Percentiles rank a stretch among this genome's conserved stretches.
Evolutionary conservation across 2,329 filamentous ascomycete genomes (phyloP).

Genomic region (Trematosphaeria pertusa): DNA sequence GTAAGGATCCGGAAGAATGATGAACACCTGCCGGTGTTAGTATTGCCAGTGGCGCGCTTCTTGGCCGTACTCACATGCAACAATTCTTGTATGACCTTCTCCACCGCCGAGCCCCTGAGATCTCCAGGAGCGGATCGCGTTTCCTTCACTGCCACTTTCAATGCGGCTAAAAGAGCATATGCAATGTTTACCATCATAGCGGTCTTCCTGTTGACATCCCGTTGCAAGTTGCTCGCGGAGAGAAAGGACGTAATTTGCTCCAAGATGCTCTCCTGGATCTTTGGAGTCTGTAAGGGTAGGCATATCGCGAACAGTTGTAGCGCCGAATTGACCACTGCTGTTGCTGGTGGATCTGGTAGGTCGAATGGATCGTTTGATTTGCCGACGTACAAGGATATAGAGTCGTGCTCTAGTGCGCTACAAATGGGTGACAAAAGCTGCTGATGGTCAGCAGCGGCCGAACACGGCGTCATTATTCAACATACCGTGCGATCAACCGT

Average conservation of each 20-base stretch:
- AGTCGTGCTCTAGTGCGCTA: slow-evolving; percentile 87
- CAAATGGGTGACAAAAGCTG: slow-evolving; percentile 70
- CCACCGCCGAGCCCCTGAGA: slow-evolving; percentile 75
- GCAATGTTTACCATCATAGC: slow-evolving; percentile 92
- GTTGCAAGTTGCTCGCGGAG: slow-evolving; percentile 78
- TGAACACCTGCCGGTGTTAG: slow-evolving; percentile 62
- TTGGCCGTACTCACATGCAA: slow-evolving; percentile 71
- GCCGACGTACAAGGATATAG: slow-evolving; percentile 76
- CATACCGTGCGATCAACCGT: slow-evolving; percentile 64
- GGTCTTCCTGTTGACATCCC: slow-evolving; percentile 86
- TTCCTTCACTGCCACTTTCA: slow-evolving; percentile 86
- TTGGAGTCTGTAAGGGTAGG: slow-evolving; percentile 85
- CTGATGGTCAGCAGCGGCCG: slow-evolving; percentile 14
- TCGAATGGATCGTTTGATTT: slow-evolving; percentile 55
- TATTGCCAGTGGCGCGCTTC: not conserved
- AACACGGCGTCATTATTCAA: too few relatives aligned
- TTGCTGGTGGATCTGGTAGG: slow-evolving; percentile 80
- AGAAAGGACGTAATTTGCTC: slow-evolving; percentile 92
- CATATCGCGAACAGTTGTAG: slow-evolving; percentile 93
- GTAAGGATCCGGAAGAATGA: slow-evolving; percentile 83
- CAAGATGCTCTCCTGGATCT: slow-evolving; percentile 93
- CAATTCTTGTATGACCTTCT: slow-evolving; percentile 72
- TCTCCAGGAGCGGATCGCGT: slow-evolving; percentile 75
- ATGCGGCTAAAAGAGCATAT: slow-evolving; percentile 76
- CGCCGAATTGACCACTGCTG: slow-evolving; percentile 92